Base-by-base conservation (phyloP, 169 alveolate genomes). In the Eimeria mitis region DNA sequence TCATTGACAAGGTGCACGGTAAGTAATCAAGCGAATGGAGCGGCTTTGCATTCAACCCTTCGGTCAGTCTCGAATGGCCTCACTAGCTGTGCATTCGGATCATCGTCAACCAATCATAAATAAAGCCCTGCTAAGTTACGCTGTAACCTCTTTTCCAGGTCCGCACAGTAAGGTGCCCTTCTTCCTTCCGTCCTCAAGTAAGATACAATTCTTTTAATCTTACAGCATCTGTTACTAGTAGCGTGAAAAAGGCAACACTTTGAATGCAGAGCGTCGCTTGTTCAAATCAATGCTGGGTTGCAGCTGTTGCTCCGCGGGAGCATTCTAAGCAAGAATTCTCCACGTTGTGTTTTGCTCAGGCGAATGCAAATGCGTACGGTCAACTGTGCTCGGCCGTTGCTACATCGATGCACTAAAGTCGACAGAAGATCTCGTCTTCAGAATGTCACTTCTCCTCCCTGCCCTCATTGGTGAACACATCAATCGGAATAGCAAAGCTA, bases 391-490 rank as follows among this genome's bases (percentile, higher is more conserved):
- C 44, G 70, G 52, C 31, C 94, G 96, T 16, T 94, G 96, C 84
- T 73, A 59, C 71, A 81, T 94, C 76, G 96, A 94, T 59, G 68
- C 89, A 3, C 71, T 94, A 19, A 94, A 94, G n/a, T 23, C 96
- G 59, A 94, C 94, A 37, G 71, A 76, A 16, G 94, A 94, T 70
- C 61, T 94, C 61, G 31, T 94, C 81, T 94, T 94, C 47, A 76
- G 96, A 49, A 16, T 94, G 54, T 11, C 94, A 59, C 92, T 94
- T 40, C 96, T 94, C 42, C 16, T 94, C 11, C 96, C 96, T 37
- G 68, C 94, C 5, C 94, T 63, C 40, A 61, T 94, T 61, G 81
- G 70, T 23, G 83, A 65, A 34, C 83, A 87, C 31, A 16, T 87
- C 49, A 87, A 31, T 16, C 44, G 31, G 14, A 61, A 87, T 25